These are phyloP conservation scores for Chimonanthus praecox DNA, from an alignment of 164 flowering plant genomes.

Conservation along the genomic window DNA sequence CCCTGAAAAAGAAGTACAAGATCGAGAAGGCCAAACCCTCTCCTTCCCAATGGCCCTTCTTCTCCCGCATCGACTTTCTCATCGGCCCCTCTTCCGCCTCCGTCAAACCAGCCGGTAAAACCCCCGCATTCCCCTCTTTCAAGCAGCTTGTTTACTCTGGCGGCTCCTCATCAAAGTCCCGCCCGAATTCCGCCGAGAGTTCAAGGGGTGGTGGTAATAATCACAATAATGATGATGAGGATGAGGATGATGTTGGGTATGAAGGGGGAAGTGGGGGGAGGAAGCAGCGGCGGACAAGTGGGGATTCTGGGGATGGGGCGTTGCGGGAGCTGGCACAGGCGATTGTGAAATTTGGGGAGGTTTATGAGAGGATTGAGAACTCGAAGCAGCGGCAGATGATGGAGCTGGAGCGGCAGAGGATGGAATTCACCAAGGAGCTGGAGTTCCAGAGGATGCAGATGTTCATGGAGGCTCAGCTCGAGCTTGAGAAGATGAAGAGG, in stretches of 20 bases:
- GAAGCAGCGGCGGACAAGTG: not conserved
- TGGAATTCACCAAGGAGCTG: slow-evolving; percentile 53
- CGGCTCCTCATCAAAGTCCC: slow-evolving; percentile 16
- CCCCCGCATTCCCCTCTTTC: slow-evolving; percentile 2
- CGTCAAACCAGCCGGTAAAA: not conserved
- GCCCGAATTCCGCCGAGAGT: slow-evolving; percentile 21
- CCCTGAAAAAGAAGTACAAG: slow-evolving; percentile 76
- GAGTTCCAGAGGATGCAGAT: slow-evolving; percentile 55
- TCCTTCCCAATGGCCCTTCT: slow-evolving; percentile 56
- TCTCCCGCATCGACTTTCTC: slow-evolving; percentile 35
- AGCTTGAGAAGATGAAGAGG: slow-evolving; percentile 47
- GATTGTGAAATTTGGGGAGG: slow-evolving; percentile 43
- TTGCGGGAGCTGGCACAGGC: slow-evolving; percentile 47
- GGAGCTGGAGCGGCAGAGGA: slow-evolving; percentile 57
- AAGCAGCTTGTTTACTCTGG: slow-evolving; percentile 8
- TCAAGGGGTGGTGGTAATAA: slow-evolving; percentile 18
- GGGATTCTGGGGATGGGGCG: slow-evolving; percentile 6
- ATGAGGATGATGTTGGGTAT: slow-evolving; percentile 8
- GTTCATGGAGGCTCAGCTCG: slow-evolving; percentile 51
- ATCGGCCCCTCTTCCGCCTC: slow-evolving; percentile 33
- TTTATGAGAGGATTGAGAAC: slow-evolving; percentile 50
- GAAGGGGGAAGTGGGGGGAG: not conserved
- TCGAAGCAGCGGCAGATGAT: slow-evolving; percentile 46
- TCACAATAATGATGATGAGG: slow-evolving; percentile 3
- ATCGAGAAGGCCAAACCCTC: slow-evolving; percentile 45